Base-by-base conservation (phyloP, 2,329 filamentous ascomycete genomes). In the Colletotrichum navitas region DNA sequence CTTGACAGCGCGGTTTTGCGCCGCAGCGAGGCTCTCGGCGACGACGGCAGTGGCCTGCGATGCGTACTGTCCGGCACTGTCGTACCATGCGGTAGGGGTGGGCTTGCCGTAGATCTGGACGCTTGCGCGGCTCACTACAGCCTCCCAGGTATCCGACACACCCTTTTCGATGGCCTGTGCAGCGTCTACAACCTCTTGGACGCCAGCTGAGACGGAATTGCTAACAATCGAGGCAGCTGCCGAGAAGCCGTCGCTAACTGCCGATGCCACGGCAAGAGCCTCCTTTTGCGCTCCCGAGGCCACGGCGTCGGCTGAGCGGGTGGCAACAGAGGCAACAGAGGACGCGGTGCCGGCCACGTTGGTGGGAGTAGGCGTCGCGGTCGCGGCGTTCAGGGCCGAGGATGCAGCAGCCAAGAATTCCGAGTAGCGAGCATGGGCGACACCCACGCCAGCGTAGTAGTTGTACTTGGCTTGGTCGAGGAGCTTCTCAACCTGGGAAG, bases 381-480 rank as follows among this genome's bases (percentile, higher is more conserved):
- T 88, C 49, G 86, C 72, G 2, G 85, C 85, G 66, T 89, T 91
- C 51, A 94, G 84, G 26, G 91, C 93, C 45, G 88, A 90, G 12
- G 92, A 94, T 10, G 93, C 93, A 5, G 91, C 90, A 16, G 86
- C 86, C 2, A 96, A 74, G 77, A 96, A 95, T 61, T 91, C 91
- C 6, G 91, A 90, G 79, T 96, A 96, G 47, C 91, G 89, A 54
- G 91, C 93, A 76, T 97, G 92, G 0, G 94, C 94, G 55, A 94
- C 80, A 36, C 94, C 94, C 32, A 96, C 81, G 14, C 91, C 93
- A 74, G 94, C 92, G 76, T 94, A 95, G 80, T 95, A 95, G 77
- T 90, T 88, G 75, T 87, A 82, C 75, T 86, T 88, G 56, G 88
- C 92, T 83, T 86, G 91, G 78, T 85, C 89, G 78, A 83, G 89